These are phyloP conservation scores for Claviceps africana DNA, from an alignment of 2,329 filamentous ascomycete genomes.

Conservation along the genomic window DNA sequence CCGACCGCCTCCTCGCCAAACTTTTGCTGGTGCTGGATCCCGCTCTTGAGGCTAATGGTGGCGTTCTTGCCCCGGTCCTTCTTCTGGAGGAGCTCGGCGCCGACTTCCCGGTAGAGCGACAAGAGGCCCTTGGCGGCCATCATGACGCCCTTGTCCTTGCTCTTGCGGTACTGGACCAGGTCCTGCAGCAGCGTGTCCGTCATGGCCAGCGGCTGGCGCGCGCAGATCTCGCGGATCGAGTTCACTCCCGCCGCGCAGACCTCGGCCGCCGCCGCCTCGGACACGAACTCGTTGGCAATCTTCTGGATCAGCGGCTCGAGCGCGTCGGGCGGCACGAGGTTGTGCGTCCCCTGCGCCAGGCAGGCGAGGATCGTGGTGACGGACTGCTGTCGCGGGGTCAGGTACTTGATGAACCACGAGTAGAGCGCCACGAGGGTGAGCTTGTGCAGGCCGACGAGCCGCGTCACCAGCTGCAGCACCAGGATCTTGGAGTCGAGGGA, in stretches of 20 bases:
- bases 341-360: conserved; percentile 82
- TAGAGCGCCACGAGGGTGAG: conserved; percentile 81
- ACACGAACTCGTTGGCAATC: conserved; percentile 97
- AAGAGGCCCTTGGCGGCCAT: conserved; percentile 93
- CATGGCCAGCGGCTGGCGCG: conserved; percentile 89
- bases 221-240: conserved; percentile 86
- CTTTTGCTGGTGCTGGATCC: conserved; percentile 59
- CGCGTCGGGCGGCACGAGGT: conserved; percentile 80
- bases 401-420: conserved; percentile 88
- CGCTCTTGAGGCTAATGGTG: conserved; percentile 63
- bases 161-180: conserved; percentile 88
- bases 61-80: conserved; percentile 86
- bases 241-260: conserved; percentile 88
- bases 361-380: conserved; percentile 91
- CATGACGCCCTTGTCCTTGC: conserved; percentile 97
- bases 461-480: conserved; percentile 81
- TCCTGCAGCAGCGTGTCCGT: conserved; percentile 91
- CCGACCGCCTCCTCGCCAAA: conserved; percentile 74
- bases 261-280: conserved; percentile 79
- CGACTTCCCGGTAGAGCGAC: conserved; percentile 81
- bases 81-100: conserved; percentile 76
- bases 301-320: conserved; percentile 84
- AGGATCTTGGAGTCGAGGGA: conserved; percentile 78
- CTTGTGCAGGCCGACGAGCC: conserved; percentile 85
- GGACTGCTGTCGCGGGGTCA: conserved; percentile 74